Conservation (phyloP, 768 basidiomycete genomes). For the Erythrobasidium yunnanense region DNA sequence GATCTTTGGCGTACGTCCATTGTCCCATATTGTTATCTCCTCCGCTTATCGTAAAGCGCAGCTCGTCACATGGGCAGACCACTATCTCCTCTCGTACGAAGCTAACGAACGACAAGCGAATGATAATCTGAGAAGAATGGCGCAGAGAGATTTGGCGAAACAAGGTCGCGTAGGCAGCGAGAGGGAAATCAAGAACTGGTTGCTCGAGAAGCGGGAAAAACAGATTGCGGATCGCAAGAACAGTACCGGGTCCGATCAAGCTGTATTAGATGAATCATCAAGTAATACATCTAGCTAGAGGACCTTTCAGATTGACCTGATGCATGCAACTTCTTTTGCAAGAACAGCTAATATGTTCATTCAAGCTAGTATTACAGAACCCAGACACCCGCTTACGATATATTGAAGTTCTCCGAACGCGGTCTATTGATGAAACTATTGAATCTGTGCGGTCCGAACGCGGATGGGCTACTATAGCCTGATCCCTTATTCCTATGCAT, state of each 20-base stretch:
- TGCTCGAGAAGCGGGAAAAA: constrained; percentile 1
- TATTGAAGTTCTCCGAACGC: too few species aligned
- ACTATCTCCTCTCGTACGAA: constrained; percentile 18
- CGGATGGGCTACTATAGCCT: too few species aligned
- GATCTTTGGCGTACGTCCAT: constrained; percentile 10
- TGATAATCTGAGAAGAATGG: constrained; percentile 1
- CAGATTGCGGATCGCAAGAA: background rate
- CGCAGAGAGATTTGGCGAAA: background rate
- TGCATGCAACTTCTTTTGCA: background rate
- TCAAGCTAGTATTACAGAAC: background rate
- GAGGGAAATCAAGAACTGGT: constrained; percentile 8
- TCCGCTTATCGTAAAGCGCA: background rate
- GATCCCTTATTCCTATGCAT: too few species aligned
- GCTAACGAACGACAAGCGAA: constrained; percentile 1
- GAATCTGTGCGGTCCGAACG: too few species aligned
- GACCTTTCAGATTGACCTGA: too few species aligned
- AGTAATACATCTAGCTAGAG: too few species aligned
- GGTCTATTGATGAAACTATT: too few species aligned
- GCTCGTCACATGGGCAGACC: constrained; percentile 23
- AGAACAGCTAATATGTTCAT: background rate
- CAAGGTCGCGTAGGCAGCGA: constrained; percentile 5
- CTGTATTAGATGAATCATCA: too few species aligned
- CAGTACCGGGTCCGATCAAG: too few species aligned
- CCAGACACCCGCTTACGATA: too few species aligned
- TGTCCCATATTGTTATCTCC: background rate